Conservation (phyloP, 345 rosid genomes). For the rapeseed (Brassica napus) region DNA sequence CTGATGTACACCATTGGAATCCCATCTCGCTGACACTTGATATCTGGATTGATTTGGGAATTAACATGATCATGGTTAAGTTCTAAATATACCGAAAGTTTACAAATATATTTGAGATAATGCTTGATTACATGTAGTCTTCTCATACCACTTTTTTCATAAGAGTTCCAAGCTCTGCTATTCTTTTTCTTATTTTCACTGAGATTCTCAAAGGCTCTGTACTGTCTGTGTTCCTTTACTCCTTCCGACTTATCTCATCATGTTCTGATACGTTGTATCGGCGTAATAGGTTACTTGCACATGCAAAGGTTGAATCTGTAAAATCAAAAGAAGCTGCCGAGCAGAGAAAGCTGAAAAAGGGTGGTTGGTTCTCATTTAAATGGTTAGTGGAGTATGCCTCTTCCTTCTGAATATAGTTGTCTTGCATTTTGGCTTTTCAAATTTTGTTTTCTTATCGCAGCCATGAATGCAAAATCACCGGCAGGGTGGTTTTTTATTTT, state of each 20-base stretch:
- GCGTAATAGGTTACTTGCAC: constrained; percentile 86
- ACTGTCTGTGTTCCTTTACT: constrained; percentile 6
- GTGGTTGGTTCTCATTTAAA: constrained; percentile 81
- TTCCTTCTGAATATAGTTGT: constrained; percentile 10
- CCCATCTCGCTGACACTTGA: constrained; percentile 12
- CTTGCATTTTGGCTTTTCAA: constrained; percentile 10
- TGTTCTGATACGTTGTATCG: constrained; percentile 19
- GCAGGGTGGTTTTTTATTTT: neutral
- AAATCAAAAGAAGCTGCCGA: constrained; percentile 93
- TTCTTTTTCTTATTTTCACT: constrained; percentile 13
- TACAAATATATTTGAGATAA: neutral
- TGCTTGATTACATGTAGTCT: constrained; percentile 9
- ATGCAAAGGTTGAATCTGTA: constrained; percentile 95
- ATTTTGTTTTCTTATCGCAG: neutral
- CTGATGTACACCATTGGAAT: constrained; percentile 12
- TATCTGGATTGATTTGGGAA: constrained; percentile 20
- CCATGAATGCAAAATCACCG: constrained; percentile 13
- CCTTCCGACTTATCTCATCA: constrained; percentile 7
- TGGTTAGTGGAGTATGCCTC: constrained; percentile 57
- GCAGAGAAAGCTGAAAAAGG: constrained; percentile 69
- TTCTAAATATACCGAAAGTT: constrained; percentile 5
- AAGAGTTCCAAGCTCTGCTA: constrained; percentile 20
- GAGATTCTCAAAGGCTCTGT: constrained; percentile 24
- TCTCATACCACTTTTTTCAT: neutral
- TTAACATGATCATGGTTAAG: constrained; percentile 21